A percentile compares a stretch with the other conserved stretches of the same genome.
Conservation (phyloP, 768 basidiomycete genomes). For the Baorangia bicolor region DNA sequence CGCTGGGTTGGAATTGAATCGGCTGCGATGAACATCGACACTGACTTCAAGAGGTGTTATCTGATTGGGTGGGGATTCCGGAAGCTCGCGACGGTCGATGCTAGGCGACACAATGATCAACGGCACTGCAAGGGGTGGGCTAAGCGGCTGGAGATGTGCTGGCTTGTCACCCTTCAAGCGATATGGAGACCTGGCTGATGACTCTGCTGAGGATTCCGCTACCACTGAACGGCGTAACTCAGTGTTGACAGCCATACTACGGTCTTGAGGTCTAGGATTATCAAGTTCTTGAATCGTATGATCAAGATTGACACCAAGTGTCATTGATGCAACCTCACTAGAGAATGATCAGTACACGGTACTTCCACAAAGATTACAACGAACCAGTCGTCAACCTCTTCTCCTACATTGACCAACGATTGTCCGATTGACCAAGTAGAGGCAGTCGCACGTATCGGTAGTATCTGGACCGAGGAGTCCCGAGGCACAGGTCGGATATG, state of each 20-base stretch:
- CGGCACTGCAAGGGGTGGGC: neutral
- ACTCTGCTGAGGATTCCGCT: neutral
- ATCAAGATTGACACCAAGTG: neutral
- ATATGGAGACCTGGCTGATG: neutral
- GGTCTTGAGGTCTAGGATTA: neutral
- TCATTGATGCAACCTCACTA: slow-evolving; percentile 2
- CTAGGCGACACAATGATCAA: slow-evolving; percentile 2
- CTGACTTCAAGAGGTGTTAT: neutral
- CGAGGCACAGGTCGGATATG: slow-evolving; percentile 1
- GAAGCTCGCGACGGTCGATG: neutral
- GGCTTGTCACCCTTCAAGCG: neutral
- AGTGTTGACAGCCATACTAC: neutral
- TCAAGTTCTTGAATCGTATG: neutral
- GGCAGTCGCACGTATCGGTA: neutral
- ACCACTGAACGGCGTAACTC: neutral
- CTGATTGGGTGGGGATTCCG: neutral
- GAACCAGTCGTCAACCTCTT: slow-evolving; percentile 4
- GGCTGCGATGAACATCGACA: neutral
- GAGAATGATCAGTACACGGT: neutral
- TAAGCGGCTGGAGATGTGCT: neutral
- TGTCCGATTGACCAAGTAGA: neutral
- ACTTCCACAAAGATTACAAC: neutral
- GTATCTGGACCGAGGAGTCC: neutral
- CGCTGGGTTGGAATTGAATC: neutral
- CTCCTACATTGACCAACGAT: neutral